Evolutionary conservation across 2,329 filamentous ascomycete species (phyloP), one percentile per base, ranked within the genome.

Genomic region (Fusarium brevicatenulatum): DNA sequence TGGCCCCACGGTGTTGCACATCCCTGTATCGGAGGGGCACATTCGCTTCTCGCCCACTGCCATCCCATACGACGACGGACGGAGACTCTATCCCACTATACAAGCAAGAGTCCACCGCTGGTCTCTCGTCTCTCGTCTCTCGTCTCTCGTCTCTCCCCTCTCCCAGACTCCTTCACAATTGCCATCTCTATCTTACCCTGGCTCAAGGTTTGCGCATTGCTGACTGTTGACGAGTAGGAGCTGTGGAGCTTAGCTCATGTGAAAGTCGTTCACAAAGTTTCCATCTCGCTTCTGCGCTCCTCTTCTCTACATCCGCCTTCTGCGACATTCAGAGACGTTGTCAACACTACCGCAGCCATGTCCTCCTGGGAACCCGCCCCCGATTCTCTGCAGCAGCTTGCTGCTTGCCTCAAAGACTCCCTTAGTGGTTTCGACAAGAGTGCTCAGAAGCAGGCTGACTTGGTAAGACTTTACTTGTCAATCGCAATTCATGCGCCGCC

Each of bases 361-460:
- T 90, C 92, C 83, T 90, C 92, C 83, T 99, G 96, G 96, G 93
- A 97, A 86, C 96, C 96, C 71, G 88, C 93, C 79, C 90, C 92
- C 79, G 93, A 95, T 87, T 94, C 92, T 82, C 87, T 99, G 86
- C 89, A 89, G 87, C 95, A 98, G 88, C 90, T 99, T 75, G 92
- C 94, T 76, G 90, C 91, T 80, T 98, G 91, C 84, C 90, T 99
- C 80, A 94, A 92, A 85, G 95, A 98, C 85, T 98, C 96, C 49
- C 87, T 98, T 78, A 97, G 94, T 81, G 92, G 92, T 76, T 92
- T 93, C 81, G 90, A 97, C 83, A 91, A 91, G 81, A 86, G 84
- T 78, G 91, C 92, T 59, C 95, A 96, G 83, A 97, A 95, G 84
- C 92, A 97, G 83, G 95, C 96, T 64, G 95, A 97, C 85, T 84